Evolutionary conservation across 257 asterid genomes (phyloP).

Genomic region (Coffea canephora): DNA sequence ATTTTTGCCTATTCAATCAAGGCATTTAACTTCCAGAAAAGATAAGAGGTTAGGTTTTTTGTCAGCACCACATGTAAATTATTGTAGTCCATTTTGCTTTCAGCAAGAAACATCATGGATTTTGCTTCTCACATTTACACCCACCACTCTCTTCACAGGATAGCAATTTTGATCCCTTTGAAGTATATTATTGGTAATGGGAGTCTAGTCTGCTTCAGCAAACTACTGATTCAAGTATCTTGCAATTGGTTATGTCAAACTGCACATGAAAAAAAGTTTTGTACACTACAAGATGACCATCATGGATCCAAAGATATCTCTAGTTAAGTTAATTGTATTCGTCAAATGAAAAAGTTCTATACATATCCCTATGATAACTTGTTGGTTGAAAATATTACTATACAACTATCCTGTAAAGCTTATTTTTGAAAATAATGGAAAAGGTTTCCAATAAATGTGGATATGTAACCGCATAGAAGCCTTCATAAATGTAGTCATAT

Average conservation of each 20-base stretch:
- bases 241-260: background rate
- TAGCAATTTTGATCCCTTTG: background rate
- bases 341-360: no score
- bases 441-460: background rate
- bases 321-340: no score
- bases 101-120: background rate
- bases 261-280: background rate
- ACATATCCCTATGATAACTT: no score
- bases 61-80: background rate
- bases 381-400: background rate
- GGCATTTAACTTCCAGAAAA: slow-evolving; percentile 41
- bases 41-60: slow-evolving; percentile 7
- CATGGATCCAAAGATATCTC: no score
- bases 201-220: background rate
- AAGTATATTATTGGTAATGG: background rate
- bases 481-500: no score
- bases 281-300: background rate
- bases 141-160: background rate
- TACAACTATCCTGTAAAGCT: background rate
- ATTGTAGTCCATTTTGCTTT: background rate
- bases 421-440: background rate
- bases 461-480: background rate
- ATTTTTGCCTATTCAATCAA: slow-evolving; percentile 41
- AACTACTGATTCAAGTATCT: background rate
- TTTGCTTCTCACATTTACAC: background rate